A percentile compares a stretch with the other conserved stretches of the same genome.
Conservation (phyloP, 2,329 filamentous ascomycete species). For the Colletotrichum magnum region DNA sequence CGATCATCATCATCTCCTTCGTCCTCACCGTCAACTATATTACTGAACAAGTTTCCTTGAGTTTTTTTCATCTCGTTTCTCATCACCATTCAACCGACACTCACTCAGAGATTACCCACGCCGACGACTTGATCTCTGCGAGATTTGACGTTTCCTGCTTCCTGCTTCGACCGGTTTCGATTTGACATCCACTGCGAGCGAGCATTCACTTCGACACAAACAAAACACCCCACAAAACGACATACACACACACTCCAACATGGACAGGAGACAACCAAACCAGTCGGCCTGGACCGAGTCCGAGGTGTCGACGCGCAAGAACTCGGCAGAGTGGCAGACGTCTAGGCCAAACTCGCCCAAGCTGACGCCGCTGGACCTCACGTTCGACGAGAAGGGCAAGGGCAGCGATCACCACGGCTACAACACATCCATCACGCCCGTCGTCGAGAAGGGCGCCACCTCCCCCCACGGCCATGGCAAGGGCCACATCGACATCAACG, state of each 20-base stretch:
- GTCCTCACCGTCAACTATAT: conserved; percentile 1
- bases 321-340: conserved; percentile 37
- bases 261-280: conserved; percentile 33
- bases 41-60: background rate
- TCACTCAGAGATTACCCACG: conserved; percentile 18
- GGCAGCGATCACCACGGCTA: conserved; percentile 23
- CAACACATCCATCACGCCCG: conserved; percentile 34
- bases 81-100: conserved; percentile 3
- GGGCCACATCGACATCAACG: conserved; percentile 42
- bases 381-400: conserved; percentile 33
- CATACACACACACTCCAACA: conserved; percentile 11
- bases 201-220: background rate
- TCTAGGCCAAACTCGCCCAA: conserved; percentile 39
- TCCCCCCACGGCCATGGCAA: conserved; percentile 1
- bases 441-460: conserved; percentile 36
- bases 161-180: conserved; percentile 19
- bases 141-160: conserved; percentile 30
- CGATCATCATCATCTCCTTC: background rate
- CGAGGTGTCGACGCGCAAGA: conserved; percentile 38
- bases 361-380: conserved; percentile 33
- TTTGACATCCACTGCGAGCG: conserved; percentile 20
- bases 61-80: conserved; percentile 2
- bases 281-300: conserved; percentile 38
- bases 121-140: conserved; percentile 37
- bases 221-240: background rate